phyloP scores from a whole-genome alignment of 1,284 basidiomycete genomes.

The Peniophora sp. region DNA sequence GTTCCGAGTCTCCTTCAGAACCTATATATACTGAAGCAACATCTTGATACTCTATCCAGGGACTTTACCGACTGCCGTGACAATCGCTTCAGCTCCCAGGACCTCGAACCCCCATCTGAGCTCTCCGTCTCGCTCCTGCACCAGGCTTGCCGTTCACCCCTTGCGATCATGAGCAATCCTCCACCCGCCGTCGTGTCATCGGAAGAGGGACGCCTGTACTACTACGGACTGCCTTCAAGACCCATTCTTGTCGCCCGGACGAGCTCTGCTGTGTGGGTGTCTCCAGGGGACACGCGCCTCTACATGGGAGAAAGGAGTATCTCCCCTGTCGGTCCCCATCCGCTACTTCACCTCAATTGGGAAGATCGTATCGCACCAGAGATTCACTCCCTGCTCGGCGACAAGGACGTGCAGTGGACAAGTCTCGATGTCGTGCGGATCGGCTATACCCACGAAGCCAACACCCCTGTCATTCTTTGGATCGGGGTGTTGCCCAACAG shows the following conservation, averaged over 20 bases:
- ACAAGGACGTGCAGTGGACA: constrained; percentile 15
- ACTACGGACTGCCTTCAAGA: constrained; percentile 19
- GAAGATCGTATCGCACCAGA: constrained; percentile 12
- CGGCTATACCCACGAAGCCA: constrained; percentile 1
- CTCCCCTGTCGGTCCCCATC: constrained; percentile 14
- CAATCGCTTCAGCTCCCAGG: no score
- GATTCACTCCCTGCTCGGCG: constrained; percentile 10
- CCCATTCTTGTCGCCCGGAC: constrained; percentile 21
- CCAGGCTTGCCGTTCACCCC: no score
- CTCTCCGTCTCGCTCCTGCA: no score
- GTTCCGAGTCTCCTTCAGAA: no score
- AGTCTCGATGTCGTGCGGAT: constrained; percentile 20
- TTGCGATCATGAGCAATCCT: no score
- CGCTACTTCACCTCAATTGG: constrained; percentile 16
- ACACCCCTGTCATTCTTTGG: constrained; percentile 7
- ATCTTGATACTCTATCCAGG: no score
- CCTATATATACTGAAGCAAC: no score
- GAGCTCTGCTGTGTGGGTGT: constrained; percentile 15
- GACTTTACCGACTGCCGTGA: no score
- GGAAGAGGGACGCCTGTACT: constrained; percentile 12
- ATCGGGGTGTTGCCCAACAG: constrained; percentile 10
- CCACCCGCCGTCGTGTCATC: no score
- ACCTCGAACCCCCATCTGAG: no score
- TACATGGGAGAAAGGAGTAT: no score
- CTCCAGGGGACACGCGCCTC: no score